Percentiles rank a stretch among this genome's conserved stretches.
These are phyloP conservation scores for Avena eriantha DNA, from an alignment of 176 grass and related monocot species.

Conservation along the genomic window DNA sequence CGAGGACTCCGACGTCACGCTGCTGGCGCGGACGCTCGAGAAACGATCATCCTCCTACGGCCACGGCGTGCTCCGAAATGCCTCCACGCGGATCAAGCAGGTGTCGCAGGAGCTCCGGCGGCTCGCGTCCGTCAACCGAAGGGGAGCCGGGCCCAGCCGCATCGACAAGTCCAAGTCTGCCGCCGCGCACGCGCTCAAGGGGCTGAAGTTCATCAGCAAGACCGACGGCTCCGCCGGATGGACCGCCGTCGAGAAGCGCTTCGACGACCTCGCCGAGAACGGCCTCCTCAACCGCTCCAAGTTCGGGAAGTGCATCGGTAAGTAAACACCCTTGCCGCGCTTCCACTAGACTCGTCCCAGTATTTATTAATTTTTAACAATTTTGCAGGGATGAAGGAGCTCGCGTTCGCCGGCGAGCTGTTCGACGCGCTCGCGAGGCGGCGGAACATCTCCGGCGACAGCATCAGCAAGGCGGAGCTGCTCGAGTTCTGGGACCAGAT, in stretches of 20 bases:
- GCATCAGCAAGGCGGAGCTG: slow-evolving; percentile 82
- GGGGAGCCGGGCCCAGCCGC: not conserved
- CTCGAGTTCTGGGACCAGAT: slow-evolving; percentile 97
- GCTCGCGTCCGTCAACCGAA: slow-evolving; percentile 60
- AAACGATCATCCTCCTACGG: slow-evolving; percentile 60
- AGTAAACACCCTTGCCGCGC: not conserved
- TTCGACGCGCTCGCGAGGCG: slow-evolving; percentile 84
- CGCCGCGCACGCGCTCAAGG: slow-evolving; percentile 87
- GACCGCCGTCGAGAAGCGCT: slow-evolving; percentile 71
- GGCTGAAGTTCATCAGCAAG: slow-evolving; percentile 90
- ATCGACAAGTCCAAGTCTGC: slow-evolving; percentile 80
- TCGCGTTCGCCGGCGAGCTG: slow-evolving; percentile 82
- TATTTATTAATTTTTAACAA: too few species aligned
- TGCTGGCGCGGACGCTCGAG: slow-evolving; percentile 78
- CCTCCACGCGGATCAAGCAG: slow-evolving; percentile 84
- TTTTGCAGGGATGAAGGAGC: slow-evolving; percentile 74
- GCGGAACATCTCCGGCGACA: slow-evolving; percentile 74
- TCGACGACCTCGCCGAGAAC: slow-evolving; percentile 66
- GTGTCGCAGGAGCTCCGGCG: slow-evolving; percentile 91
- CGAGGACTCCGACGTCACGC: slow-evolving; percentile 67
- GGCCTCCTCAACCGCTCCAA: slow-evolving; percentile 70
- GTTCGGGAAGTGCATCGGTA: slow-evolving; percentile 97
- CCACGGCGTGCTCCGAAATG: slow-evolving; percentile 58
- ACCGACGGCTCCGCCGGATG: slow-evolving; percentile 73
- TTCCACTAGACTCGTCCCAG: not conserved